Percentiles rank a stretch among this genome's conserved stretches.
Conservation (phyloP, 148 eudicot genomes). For the Diospyros kaki region DNA sequence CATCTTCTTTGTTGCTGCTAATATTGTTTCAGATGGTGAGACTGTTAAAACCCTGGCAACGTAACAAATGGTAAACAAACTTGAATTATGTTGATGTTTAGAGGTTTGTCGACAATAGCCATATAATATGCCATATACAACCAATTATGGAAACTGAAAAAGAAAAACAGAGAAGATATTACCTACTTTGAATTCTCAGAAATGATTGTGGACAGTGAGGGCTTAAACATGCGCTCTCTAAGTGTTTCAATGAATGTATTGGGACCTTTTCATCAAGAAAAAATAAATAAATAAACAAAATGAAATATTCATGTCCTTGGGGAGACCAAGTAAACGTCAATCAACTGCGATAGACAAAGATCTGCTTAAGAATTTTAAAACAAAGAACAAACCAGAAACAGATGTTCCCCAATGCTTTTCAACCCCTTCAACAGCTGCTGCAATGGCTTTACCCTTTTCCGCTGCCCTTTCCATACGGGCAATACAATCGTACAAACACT, state of each 20-base stretch:
- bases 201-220: constrained; percentile 81
- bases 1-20: constrained; percentile 78
- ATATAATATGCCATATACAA: not conserved
- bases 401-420: constrained; percentile 90
- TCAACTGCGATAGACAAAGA: not conserved
- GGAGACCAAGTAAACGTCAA: constrained; percentile 4
- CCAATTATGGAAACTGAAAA: not conserved
- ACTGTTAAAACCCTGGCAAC: constrained; percentile 72
- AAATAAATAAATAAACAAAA: not conserved
- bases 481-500: constrained; percentile 94
- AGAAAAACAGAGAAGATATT: constrained; percentile 43
- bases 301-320: not conserved
- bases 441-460: constrained; percentile 96
- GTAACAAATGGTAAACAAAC: not conserved
- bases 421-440: constrained; percentile 96
- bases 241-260: constrained; percentile 83
- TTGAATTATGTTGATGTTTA: not conserved
- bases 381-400: constrained; percentile 55
- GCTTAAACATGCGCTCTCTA: constrained; percentile 78
- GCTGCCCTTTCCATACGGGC: constrained; percentile 97
- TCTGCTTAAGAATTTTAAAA: not conserved
- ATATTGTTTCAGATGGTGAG: constrained; percentile 83
- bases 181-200: constrained; percentile 98
- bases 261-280: constrained; percentile 43
- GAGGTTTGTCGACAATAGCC: not conserved